Base-by-base conservation (phyloP, 2,329 filamentous ascomycete genomes). In the Penicillium oxalicum region DNA sequence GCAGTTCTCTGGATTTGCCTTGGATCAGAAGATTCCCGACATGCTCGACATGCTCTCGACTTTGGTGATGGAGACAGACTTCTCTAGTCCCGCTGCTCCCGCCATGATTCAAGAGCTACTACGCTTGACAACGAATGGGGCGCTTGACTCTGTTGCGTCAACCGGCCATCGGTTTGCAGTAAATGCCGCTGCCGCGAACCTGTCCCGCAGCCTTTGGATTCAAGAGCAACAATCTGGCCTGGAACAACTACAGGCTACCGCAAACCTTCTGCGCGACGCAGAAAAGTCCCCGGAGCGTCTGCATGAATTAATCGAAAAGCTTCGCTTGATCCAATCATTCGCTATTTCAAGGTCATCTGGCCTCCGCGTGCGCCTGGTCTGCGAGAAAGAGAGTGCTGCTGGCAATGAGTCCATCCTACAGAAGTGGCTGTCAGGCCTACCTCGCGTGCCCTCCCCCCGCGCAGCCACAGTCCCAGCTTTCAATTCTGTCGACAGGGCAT, bases 151-250 rank as follows among this genome's bases (percentile, higher is more conserved):
- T 39, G 90, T 98, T 61, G 91, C 93, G 4, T 90, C 89, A 32
- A 87, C 88, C 12, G 93, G 93, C 0, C 91, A 98, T 64, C 80
- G 83, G 0, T 98, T 85, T 66, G 93, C 93, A 4, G 83, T 88
- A 59, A 84, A 85, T 41, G 89, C 86, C 61, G 89, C 93, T 0
- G 86, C 94, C 63, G 84, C 91, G 26, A 83, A 84, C 2, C 74
- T 97, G 38, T 88, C 87, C 1, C 78, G 80, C 12, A 80, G 83
- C 50, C 85, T 85, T 2, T 84, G 82, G 67, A 72, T 91, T 36
- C 81, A 81, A 54, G 90, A 97, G 72, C 88, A 95, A 69, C 85
- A 91, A n/a, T 81, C 82, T 44, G 93, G 93, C n/a, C 75, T 98
- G 47, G 86, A 88, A 0, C 93, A 98, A 66, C 82, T 97, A 44